Conservation (phyloP, 495 filamentous ascomycete species). For the Peziza echinospora region DNA sequence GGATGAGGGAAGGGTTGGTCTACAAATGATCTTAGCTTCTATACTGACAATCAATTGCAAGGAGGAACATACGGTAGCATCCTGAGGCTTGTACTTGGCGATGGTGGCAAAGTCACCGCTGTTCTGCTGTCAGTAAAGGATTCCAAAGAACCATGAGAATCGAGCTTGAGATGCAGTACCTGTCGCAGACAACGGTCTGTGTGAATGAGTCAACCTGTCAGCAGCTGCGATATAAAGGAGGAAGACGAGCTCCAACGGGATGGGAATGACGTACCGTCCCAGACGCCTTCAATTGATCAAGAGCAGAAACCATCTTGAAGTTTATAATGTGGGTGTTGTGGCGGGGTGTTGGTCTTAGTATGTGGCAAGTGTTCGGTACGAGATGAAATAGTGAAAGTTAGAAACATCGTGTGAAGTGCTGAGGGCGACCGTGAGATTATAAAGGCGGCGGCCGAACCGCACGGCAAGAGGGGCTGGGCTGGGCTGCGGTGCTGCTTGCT, state of each 20-base stretch:
- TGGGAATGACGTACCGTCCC: constrained; percentile 55
- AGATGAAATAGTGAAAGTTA: no score
- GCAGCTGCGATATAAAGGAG: constrained; percentile 10
- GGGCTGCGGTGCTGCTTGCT: no score
- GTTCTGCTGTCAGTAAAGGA: constrained; percentile 3
- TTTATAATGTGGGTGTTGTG: constrained; percentile 4
- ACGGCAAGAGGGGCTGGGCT: no score
- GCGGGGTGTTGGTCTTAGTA: no score
- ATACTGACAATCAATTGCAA: not conserved
- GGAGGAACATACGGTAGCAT: constrained; percentile 43
- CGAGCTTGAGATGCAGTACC: constrained; percentile 29
- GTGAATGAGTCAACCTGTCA: constrained; percentile 16
- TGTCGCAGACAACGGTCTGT: constrained; percentile 81
- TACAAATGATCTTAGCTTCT: not conserved
- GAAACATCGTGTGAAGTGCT: no score
- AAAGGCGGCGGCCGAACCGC: no score
- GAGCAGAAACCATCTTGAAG: constrained; percentile 26
- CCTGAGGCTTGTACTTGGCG: constrained; percentile 98
- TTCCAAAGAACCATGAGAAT: constrained; percentile 4
- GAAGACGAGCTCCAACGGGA: not conserved
- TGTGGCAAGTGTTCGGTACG: no score
- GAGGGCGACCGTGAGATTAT: no score
- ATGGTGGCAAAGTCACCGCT: constrained; percentile 73
- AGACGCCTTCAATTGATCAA: constrained; percentile 88
- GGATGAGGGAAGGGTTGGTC: constrained; percentile 95